Percentiles rank a stretch among this genome's conserved stretches.
Evolutionary conservation across 306 rosid species (phyloP).

Genomic region (Trichosanthes cucumerina): DNA sequence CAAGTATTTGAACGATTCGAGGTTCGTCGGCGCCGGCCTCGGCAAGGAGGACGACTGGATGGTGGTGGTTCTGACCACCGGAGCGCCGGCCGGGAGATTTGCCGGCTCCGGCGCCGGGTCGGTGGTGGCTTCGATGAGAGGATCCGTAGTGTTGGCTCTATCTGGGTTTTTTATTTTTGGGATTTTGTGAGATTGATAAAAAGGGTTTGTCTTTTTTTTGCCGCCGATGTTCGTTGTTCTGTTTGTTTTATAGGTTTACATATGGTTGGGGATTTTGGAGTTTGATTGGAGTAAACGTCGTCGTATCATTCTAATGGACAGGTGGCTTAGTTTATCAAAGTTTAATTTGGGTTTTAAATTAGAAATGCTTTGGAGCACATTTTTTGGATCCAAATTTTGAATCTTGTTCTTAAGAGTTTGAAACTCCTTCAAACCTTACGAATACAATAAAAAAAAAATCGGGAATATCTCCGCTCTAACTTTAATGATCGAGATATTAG

Average conservation of each 20-base stretch:
- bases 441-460: too few species aligned
- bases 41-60: conserved; percentile 65
- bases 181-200: not conserved
- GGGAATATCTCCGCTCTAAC: too few species aligned
- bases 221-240: not conserved
- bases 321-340: not conserved
- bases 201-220: not conserved
- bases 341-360: not conserved
- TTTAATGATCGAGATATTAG: too few species aligned
- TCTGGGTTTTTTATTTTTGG: not conserved
- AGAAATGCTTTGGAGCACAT: not conserved
- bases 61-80: conserved; percentile 47
- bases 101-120: conserved; percentile 20
- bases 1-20: conserved; percentile 41
- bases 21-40: conserved; percentile 46
- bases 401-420: too few species aligned
- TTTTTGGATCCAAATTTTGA: too few species aligned
- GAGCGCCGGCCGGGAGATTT: conserved; percentile 30
- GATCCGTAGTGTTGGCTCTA: not conserved
- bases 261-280: too few species aligned
- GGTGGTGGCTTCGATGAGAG: not conserved
- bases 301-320: not conserved
- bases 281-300: not conserved
- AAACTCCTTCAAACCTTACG: too few species aligned
- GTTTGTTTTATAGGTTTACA: not conserved